Base-by-base conservation (phyloP, 1,284 basidiomycete species). In the Cryptococcus hybrid region DNA sequence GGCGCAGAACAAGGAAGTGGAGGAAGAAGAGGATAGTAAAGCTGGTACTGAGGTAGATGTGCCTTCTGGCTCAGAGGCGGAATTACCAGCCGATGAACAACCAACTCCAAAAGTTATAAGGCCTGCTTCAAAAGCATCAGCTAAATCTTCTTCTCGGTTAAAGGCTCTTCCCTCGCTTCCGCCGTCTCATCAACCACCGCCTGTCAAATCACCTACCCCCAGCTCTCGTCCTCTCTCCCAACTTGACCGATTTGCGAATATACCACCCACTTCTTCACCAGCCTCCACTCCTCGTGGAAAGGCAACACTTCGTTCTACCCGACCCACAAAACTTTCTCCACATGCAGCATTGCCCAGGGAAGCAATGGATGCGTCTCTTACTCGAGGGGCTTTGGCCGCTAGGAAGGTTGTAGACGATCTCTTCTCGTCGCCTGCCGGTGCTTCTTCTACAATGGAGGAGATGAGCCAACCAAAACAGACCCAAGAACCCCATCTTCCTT, bases 161-260 rank as follows among this genome's bases (percentile, higher is more conserved):
- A 59, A 59, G 45, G 55, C 61, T 5, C 47, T 61, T 40, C 60
- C 60, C n/a, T 46, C 57, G 18, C 51, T 61, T 9, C 56, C 60
- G 24, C 45, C 56, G 34, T 42, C 50, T n/a, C 37, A 24, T 15
- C 11, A 13, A 4, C 47, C 54, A 9, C 35, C 18, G 11, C 37
- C 45, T 42, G 36, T 47, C 9, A 52, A 38, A 35, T 52, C 55
- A 7, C 47, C 57, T 13, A 39, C 54, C 7, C 36, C 55, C 11
- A 24, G 15, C 44, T 48, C 47, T 11, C 53, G 24, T 11, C 51
- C 46, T 11, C 42, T 54, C 51, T 61, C 67, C 5, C 63, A 67
- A 40, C 59, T 70, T 13, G 67, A 70, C 40, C 53, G 64, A 38
- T 69, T 72, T 60, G 57, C 64, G 7, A 74, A 72, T 55, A 62